A percentile compares a stretch with the other conserved stretches of the same genome.
Conservation (phyloP, 306 rosid species). For the Quercus engelmannii region DNA sequence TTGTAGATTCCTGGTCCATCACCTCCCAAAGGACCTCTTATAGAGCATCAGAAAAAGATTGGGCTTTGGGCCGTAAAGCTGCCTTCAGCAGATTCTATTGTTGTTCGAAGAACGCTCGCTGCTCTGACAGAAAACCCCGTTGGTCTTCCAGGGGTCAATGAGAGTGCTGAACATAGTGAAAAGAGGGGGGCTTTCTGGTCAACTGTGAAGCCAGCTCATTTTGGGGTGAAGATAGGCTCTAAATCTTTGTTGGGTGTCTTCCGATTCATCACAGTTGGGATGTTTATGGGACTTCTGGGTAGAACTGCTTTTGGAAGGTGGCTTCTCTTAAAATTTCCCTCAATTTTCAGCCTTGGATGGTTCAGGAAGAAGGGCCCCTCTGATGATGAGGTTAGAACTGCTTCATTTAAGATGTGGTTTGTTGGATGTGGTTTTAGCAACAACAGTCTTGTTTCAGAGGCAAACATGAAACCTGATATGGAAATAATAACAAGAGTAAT, state of each 20-base stretch:
- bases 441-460: constrained; percentile 31
- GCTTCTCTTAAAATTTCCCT: constrained; percentile 79
- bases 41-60: constrained; percentile 67
- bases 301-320: constrained; percentile 51
- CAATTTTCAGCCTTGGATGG: constrained; percentile 68
- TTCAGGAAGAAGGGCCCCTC: constrained; percentile 81
- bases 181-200: constrained; percentile 72
- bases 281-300: constrained; percentile 65
- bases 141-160: constrained; percentile 69
- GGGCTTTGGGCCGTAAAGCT: constrained; percentile 69
- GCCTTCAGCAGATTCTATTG: constrained; percentile 76
- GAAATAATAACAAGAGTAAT: constrained; percentile 74
- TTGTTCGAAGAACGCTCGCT: constrained; percentile 68
- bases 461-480: constrained; percentile 54
- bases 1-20: constrained; percentile 75
- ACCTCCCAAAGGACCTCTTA: constrained; percentile 47
- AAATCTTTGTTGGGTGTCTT: constrained; percentile 53
- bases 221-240: constrained; percentile 68
- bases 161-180: constrained; percentile 41
- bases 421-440: constrained; percentile 65
- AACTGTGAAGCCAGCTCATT: constrained; percentile 68
- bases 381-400: constrained; percentile 64
- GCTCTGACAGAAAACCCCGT: constrained; percentile 54
- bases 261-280: constrained; percentile 33
- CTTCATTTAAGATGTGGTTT: constrained; percentile 90